These are phyloP conservation scores for Zoysia japonica DNA, from an alignment of 176 grass and related monocot species.

Conservation along the genomic window DNA sequence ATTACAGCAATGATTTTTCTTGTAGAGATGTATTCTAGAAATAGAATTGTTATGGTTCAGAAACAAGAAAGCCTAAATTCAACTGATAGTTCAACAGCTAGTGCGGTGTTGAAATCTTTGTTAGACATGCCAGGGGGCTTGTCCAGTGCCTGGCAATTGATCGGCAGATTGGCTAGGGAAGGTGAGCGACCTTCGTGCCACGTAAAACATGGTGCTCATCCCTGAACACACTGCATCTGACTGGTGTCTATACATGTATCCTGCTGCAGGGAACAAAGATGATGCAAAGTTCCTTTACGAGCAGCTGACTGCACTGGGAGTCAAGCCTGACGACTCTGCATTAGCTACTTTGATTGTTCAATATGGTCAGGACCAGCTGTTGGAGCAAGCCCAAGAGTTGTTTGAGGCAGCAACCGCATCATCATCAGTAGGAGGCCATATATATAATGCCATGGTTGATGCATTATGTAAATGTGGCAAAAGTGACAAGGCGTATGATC, in stretches of 20 bases:
- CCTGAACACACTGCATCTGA: slow-evolving; percentile 21
- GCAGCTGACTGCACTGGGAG: slow-evolving; percentile 54
- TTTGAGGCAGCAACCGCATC: slow-evolving; percentile 45
- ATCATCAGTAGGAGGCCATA: slow-evolving; percentile 42
- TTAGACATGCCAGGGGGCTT: slow-evolving; percentile 49
- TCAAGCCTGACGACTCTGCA: slow-evolving; percentile 63
- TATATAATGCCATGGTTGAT: slow-evolving; percentile 76
- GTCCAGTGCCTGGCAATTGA: slow-evolving; percentile 58
- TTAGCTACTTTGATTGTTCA: slow-evolving; percentile 72
- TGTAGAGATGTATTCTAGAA: slow-evolving; percentile 66
- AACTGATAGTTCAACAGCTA: slow-evolving; percentile 36
- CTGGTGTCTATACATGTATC: slow-evolving; percentile 36
- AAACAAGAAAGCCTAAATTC: slow-evolving; percentile 46
- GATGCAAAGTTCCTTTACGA: slow-evolving; percentile 61
- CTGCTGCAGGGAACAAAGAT: slow-evolving; percentile 60
- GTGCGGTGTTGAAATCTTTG: slow-evolving; percentile 48
- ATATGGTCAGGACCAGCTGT: slow-evolving; percentile 65
- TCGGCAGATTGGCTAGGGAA: slow-evolving; percentile 73
- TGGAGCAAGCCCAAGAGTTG: slow-evolving; percentile 55
- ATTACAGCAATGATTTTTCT: slow-evolving; percentile 48
- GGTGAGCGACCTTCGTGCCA: slow-evolving; percentile 48
- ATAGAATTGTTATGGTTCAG: slow-evolving; percentile 43
- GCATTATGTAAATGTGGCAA: slow-evolving; percentile 67
- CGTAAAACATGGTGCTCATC: slow-evolving; percentile 15
- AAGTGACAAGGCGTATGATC: slow-evolving; percentile 52